Base-by-base conservation (phyloP, 2,329 filamentous ascomycete genomes). In the Myriosclerotinia duriaeana region DNA sequence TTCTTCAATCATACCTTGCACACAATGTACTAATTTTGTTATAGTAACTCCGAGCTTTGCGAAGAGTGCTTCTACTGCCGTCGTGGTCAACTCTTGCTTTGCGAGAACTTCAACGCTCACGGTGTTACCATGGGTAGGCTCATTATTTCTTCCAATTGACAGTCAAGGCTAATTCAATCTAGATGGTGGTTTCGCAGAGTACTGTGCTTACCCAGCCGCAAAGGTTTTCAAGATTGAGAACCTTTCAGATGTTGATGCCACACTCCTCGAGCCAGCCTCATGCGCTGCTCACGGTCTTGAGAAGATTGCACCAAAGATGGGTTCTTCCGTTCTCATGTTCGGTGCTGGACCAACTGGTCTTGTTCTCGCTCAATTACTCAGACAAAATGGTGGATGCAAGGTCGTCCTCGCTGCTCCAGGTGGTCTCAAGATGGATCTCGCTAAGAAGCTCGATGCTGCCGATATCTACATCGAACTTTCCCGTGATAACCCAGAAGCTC, bases 41-140 rank as follows among this genome's bases (percentile, higher is more conserved):
- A 26, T 48, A 74, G 73, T 73, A 87, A 87, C 76, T 84, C 85
- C 20, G 85, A 90, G 76, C 83, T 90, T 53, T 91, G 89, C 77
- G 85, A 85, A 59, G 84, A 88, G 77, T 91, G 89, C 79, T 90
- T 89, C 81, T 90, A 90, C 80, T 91, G 89, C 79, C 85, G 86
- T 70, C 85, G 87, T 66, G 87, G 88, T 63, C 83, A 90, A 75
- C 81, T 85, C 40, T 78, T 91, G 56, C 84, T 90, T 66, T 92
- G 89, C 76, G 87, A 90, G 77, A 83, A 89, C 53, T 74, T 74
- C 65, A 69, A 74, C 54, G 73, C 73, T 59, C 73, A 74, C 58
- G 73, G 73, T 69, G 85, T 87, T n/a, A 87, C 84, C 70, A 81
- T 90, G 77, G 71, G 70, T 72, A 68, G 56, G 66, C 59, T 64